Conservation (phyloP, 1,284 basidiomycete genomes). For the Leccinum huronense region DNA sequence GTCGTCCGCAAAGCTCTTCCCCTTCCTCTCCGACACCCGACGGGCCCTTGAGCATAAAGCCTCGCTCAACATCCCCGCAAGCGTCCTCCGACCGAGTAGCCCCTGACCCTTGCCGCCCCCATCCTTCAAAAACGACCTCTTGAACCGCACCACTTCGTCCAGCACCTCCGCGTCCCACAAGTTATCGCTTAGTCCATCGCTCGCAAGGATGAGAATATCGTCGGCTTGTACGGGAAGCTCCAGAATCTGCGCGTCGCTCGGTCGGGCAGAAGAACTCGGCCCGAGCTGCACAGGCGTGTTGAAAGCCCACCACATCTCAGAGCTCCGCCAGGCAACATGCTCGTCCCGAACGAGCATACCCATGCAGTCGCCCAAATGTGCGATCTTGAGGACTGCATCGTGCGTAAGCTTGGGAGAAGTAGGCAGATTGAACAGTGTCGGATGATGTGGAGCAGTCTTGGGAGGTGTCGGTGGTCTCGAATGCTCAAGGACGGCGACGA, state of each 20-base stretch:
- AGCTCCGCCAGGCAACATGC: constrained; percentile 80
- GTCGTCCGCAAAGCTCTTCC: constrained; percentile 19
- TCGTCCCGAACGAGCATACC: constrained; percentile 81
- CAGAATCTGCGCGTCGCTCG: constrained; percentile 71
- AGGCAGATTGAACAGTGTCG: constrained; percentile 21
- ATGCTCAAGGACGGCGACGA: constrained; percentile 64
- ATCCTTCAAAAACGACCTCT: constrained; percentile 40
- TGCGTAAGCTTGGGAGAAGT: constrained; percentile 17
- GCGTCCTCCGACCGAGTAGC: constrained; percentile 50
- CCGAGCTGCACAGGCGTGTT: constrained; percentile 91
- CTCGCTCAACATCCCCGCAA: constrained; percentile 67
- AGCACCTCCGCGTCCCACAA: constrained; percentile 94
- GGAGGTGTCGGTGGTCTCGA: constrained; percentile 29
- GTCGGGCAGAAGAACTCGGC: constrained; percentile 69
- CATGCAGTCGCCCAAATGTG: constrained; percentile 92
- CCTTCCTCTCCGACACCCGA: constrained; percentile 51
- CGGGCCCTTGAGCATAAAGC: constrained; percentile 70
- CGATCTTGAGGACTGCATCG: constrained; percentile 81
- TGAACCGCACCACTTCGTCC: constrained; percentile 80
- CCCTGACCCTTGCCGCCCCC: constrained; percentile 21
- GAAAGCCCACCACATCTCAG: constrained; percentile 95
- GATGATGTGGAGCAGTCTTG: constrained; percentile 25
- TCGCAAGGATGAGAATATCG: constrained; percentile 88
- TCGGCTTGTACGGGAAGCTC: constrained; percentile 79
- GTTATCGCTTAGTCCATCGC: constrained; percentile 92